Base-by-base conservation (phyloP, 1,139 yeast species). In the Scheffersomyces quercinus region DNA sequence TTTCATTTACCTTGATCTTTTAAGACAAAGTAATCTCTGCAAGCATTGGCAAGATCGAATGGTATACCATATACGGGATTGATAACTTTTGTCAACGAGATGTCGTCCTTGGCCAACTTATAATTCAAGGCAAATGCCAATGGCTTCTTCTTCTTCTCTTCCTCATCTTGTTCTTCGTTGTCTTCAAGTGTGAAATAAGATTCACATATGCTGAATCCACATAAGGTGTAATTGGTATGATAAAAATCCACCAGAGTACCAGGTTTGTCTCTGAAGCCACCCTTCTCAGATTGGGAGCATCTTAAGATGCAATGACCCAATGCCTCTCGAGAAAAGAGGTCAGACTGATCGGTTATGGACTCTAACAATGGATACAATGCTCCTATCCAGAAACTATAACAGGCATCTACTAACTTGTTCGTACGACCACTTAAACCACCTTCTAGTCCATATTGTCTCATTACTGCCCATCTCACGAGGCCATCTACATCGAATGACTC, bases 351-450 rank as follows among this genome's bases (percentile, higher is more conserved):
- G 2, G 73, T 53, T 0, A 83, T 60, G 1, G 77, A 67, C 47
- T 88, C 93, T 9, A 89, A 55, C 35, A 91, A 65, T 0, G 88
- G 82, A 52, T 78, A 73, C 37, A 84, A 59, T 0, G 89, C 95
- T 1, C 99, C 99, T 2, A 91, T 85, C 99, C 99, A 93, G 62
- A 87, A 95, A 57, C 91, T 82, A 62, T 95, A 95, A 63, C 99
- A 95, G 0, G 96, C 97, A 63, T 95, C 99, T 0, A 93, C 98
- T 35, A 95, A 73, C 63, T 95, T 95, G 60, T 93, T 91, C 0
- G 96, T 81, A 44, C 99, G 77, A 0, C 99, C 99, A 8, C 83
- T 77, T 38, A 91, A 77, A 0, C 98, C 97, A 6, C 95, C 96
- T 59, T 90, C 97, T 6, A 81, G 63, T 29, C 70, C 69, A 46